Evolutionary conservation across 768 basidiomycete genomes (phyloP).

Genomic region (Tulasnella sp.): DNA sequence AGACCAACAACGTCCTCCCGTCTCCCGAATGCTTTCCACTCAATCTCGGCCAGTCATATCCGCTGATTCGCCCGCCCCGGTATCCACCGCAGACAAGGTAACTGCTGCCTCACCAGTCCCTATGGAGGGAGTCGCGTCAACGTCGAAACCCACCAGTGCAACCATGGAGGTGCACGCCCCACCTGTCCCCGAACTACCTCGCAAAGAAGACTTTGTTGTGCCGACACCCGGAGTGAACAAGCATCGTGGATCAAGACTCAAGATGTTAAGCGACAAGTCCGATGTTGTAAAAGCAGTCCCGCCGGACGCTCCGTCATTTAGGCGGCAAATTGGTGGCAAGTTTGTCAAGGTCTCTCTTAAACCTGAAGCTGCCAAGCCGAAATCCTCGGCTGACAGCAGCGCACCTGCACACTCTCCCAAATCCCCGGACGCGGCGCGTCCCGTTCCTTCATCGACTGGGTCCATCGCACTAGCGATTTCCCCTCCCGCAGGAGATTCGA

Average conservation of each 20-base stretch:
- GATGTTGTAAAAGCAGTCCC: background rate
- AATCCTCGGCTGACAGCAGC: background rate
- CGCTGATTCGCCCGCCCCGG: background rate
- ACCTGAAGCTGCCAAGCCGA: background rate
- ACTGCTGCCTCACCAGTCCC: background rate
- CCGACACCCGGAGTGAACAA: background rate
- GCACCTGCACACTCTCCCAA: background rate
- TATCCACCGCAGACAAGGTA: background rate
- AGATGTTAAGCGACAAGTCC: background rate
- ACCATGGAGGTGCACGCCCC: background rate
- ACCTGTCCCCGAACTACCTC: background rate
- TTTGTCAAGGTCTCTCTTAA: background rate
- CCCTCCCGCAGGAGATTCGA: background rate
- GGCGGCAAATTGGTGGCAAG: background rate
- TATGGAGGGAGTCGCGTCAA: background rate
- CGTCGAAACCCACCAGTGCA: background rate
- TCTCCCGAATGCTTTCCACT: background rate
- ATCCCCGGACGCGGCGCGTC: background rate
- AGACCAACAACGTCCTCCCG: background rate
- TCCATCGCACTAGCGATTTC: background rate
- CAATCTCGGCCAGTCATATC: background rate
- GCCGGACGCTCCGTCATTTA: background rate
- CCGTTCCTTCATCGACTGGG: background rate
- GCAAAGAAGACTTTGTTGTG: background rate
- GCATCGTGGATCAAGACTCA: background rate